These are phyloP conservation scores for Monosporascus sp. DNA, from an alignment of 2,329 filamentous ascomycete species.

Conservation along the genomic window DNA sequence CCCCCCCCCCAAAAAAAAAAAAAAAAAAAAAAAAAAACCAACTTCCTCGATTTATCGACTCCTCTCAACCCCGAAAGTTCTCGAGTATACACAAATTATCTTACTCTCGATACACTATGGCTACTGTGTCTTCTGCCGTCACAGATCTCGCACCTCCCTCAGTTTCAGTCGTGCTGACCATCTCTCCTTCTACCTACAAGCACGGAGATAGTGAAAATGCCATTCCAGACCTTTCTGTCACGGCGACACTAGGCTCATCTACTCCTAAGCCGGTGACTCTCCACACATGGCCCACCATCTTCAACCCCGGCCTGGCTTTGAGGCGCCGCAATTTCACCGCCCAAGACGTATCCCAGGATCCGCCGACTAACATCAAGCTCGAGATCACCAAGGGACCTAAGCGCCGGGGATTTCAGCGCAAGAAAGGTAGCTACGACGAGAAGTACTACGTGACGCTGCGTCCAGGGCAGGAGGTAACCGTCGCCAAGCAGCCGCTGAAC, in stretches of 20 bases:
- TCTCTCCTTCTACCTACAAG: conserved; percentile 2
- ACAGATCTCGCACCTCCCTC: neutral
- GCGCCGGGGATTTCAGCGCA: neutral
- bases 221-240: conserved; percentile 1
- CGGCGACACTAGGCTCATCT: conserved; percentile 1
- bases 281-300: conserved; percentile 3
- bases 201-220: neutral
- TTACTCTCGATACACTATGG: neutral
- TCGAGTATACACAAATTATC: too few relatives aligned
- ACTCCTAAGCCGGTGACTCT: conserved; percentile 2
- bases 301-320: conserved; percentile 3
- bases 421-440: conserved; percentile 1
- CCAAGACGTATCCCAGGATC: conserved; percentile 4
- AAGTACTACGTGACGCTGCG: conserved; percentile 1
- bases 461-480: neutral
- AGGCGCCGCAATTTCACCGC: conserved; percentile 3
- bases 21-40: too few relatives aligned
- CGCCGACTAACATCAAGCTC: conserved; percentile 1
- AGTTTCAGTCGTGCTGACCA: neutral
- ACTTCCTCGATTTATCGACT: too few relatives aligned
- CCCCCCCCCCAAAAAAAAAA: too few relatives aligned
- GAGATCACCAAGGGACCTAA: conserved; percentile 3
- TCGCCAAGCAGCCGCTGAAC: conserved; percentile 1
- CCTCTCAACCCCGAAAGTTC: too few relatives aligned
- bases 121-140: neutral